A percentile compares a stretch with the other conserved stretches of the same genome.
These are phyloP conservation scores for Pyropia haitanensis DNA, from an alignment of 23 red algal species.

Conservation along the genomic window DNA sequence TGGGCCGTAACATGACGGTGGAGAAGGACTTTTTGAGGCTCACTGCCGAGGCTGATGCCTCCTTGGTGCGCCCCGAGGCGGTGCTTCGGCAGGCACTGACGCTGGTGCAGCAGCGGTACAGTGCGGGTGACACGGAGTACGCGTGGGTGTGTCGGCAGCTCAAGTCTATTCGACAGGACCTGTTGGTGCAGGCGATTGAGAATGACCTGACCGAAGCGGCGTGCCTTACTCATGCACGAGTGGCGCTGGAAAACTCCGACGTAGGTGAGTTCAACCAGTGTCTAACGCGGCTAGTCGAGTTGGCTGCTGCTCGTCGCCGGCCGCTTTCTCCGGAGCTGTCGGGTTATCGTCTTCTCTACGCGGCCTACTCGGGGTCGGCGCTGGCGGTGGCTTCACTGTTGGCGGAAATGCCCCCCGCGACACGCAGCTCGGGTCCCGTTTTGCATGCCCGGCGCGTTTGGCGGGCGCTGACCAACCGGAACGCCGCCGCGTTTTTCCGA, in stretches of 20 bases:
- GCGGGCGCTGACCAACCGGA: too few species aligned
- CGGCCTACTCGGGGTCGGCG: too few species aligned
- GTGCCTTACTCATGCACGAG: conserved; percentile 68
- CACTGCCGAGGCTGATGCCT: conserved; percentile 45
- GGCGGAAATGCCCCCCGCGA: too few species aligned
- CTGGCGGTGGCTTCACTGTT: too few species aligned
- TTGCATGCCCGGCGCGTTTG: too few species aligned
- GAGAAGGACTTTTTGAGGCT: conserved; percentile 70
- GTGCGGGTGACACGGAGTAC: conserved; percentile 25
- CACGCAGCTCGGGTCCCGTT: too few species aligned
- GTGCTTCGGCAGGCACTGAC: conserved; percentile 36
- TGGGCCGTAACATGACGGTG: conserved; percentile 7
- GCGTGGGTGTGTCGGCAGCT: conserved; percentile 73
- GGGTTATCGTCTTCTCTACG: too few species aligned
- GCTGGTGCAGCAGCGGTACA: conserved; percentile 37
- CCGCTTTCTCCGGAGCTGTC: too few species aligned
- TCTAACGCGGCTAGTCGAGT: conserved; percentile 49
- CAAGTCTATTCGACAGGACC: conserved; percentile 75
- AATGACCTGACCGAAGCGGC: conserved; percentile 30
- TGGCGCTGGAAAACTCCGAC: conserved; percentile 61
- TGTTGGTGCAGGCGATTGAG: conserved; percentile 63
- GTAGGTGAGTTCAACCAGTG: conserved; percentile 81
- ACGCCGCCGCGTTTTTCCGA: too few species aligned
- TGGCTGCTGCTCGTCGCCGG: neutral
- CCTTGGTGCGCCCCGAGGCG: conserved; percentile 43